These are phyloP conservation scores for Glomus cerebriforme DNA, from an alignment of 192 early-diverging fungal species.

Conservation along the genomic window DNA sequence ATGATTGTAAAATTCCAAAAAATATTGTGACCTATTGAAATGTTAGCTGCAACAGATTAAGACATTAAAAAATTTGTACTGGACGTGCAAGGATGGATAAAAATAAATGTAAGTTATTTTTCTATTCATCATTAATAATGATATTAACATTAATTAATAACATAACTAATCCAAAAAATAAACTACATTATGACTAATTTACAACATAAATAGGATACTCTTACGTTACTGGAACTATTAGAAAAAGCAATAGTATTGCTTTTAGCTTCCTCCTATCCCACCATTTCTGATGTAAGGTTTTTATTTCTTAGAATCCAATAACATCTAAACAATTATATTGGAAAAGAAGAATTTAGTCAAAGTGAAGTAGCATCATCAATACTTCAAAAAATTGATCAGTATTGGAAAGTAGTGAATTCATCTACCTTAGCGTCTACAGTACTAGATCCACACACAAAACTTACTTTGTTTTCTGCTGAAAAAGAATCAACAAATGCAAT, in stretches of 20 bases:
- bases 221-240: neutral
- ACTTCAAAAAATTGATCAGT: neutral
- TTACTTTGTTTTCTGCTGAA: neutral
- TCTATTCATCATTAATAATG: too few species aligned
- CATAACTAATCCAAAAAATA: too few species aligned
- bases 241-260: too few species aligned
- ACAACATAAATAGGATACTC: neutral
- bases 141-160: too few species aligned
- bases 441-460: too few species aligned
- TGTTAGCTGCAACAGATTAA: neutral
- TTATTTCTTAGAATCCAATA: neutral
- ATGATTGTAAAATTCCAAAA: neutral
- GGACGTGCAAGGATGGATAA: too few species aligned
- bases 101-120: neutral
- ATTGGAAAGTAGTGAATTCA: neutral
- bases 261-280: neutral
- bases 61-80: neutral
- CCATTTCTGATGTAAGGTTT: neutral
- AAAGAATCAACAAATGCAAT: neutral
- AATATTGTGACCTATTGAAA: too few species aligned
- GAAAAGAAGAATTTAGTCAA: neutral
- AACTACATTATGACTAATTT: too few species aligned
- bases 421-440: too few species aligned
- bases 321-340: constrained; percentile 3
- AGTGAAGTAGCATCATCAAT: too few species aligned